Percentiles rank a stretch among this genome's conserved stretches.
Conservation (phyloP, 306 rosid species). For the Cyamopsis tetragonoloba region DNA sequence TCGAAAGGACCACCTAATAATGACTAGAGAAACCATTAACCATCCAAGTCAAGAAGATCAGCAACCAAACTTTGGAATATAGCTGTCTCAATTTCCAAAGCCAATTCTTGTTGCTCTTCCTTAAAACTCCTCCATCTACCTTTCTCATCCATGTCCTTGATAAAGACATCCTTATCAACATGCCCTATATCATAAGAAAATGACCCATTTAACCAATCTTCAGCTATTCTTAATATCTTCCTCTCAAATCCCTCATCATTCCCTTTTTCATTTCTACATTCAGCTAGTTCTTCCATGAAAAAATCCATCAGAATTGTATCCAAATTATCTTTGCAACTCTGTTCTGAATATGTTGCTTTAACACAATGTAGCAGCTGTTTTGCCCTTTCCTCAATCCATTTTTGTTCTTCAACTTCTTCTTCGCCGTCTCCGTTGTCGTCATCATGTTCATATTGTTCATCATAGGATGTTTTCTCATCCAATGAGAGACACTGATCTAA, state of each 20-base stretch:
- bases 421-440: neutral
- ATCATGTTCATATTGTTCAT: conserved; percentile 17
- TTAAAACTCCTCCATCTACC: conserved; percentile 44
- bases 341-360: conserved; percentile 29
- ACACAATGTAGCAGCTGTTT: conserved; percentile 35
- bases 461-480: conserved; percentile 22
- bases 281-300: conserved; percentile 41
- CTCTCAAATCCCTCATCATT: conserved; percentile 24
- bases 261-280: conserved; percentile 16
- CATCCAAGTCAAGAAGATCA: conserved; percentile 36
- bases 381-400: conserved; percentile 39
- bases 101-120: conserved; percentile 53
- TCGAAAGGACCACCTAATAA: no score
- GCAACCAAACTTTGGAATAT: conserved; percentile 40
- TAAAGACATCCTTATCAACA: conserved; percentile 38
- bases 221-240: conserved; percentile 40
- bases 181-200: conserved; percentile 28
- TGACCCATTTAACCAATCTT: conserved; percentile 45
- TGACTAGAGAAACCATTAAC: neutral
- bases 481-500: conserved; percentile 18
- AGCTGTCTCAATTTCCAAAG: conserved; percentile 42
- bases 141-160: conserved; percentile 53
- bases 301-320: conserved; percentile 49
- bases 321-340: conserved; percentile 2
- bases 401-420: conserved; percentile 14